A percentile compares a stretch with the other conserved stretches of the same genome.
Evolutionary conservation across 352 stramenopile species (phyloP).

Genomic region (Phytophthora ohioensis): DNA sequence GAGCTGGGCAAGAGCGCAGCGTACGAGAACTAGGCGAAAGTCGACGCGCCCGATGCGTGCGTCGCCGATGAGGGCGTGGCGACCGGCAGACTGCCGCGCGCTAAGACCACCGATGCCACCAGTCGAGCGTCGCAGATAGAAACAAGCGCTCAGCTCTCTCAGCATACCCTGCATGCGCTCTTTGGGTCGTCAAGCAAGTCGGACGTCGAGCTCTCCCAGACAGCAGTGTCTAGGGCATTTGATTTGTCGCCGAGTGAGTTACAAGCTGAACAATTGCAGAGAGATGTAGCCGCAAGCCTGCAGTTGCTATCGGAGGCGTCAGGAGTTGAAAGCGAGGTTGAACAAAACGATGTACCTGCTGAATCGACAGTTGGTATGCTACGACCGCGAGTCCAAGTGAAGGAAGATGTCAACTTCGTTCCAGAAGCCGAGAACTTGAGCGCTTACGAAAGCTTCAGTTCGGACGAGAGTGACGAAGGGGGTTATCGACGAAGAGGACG

Average conservation of each 20-base stretch:
- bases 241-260: slow-evolving; percentile 14
- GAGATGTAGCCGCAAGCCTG: slow-evolving; percentile 17
- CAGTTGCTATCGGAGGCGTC: slow-evolving; percentile 20
- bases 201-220: slow-evolving; percentile 24
- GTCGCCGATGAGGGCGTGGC: neutral
- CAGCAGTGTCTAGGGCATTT: slow-evolving; percentile 17
- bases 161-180: slow-evolving; percentile 11
- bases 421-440: neutral
- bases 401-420: slow-evolving; percentile 15
- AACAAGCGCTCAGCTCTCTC: slow-evolving; percentile 15
- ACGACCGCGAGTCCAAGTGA: neutral
- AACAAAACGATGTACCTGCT: neutral
- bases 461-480: slow-evolving; percentile 2
- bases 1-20: neutral
- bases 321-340: slow-evolving; percentile 9
- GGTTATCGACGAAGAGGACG: neutral
- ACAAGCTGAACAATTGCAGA: slow-evolving; percentile 9
- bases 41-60: neutral
- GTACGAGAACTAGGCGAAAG: neutral
- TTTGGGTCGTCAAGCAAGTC: slow-evolving; percentile 9
- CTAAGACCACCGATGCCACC: neutral
- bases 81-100: neutral
- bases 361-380: neutral
- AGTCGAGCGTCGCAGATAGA: slow-evolving; percentile 22
- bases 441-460: slow-evolving; percentile 12